phyloP scores from a whole-genome alignment of 2,329 filamentous ascomycete genomes.

The Mariannaea sp. region DNA sequence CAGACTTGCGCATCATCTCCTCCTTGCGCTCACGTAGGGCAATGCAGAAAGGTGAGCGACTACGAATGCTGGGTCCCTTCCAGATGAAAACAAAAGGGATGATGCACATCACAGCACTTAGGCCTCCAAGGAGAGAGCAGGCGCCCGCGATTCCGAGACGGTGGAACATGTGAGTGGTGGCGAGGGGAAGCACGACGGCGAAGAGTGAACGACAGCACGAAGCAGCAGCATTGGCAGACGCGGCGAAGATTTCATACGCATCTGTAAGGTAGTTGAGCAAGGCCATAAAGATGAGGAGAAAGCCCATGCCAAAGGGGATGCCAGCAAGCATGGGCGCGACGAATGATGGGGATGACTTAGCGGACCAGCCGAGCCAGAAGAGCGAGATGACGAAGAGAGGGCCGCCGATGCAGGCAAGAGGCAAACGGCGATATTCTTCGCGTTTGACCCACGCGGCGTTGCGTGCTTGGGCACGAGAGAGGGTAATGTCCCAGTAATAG shows the following conservation, averaged over 20 bases:
- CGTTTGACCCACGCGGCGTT: slow-evolving; percentile 61
- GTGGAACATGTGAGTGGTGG: slow-evolving; percentile 55
- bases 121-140: slow-evolving; percentile 57
- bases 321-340: slow-evolving; percentile 64
- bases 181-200: slow-evolving; percentile 71
- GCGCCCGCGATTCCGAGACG: slow-evolving; percentile 54
- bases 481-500: slow-evolving; percentile 66
- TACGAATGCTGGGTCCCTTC: slow-evolving; percentile 60
- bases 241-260: slow-evolving; percentile 69
- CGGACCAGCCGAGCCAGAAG: slow-evolving; percentile 67
- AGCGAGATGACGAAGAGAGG: slow-evolving; percentile 62
- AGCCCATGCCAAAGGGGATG: slow-evolving; percentile 65
- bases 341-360: slow-evolving; percentile 54
- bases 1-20: slow-evolving; percentile 48
- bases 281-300: slow-evolving; percentile 66
- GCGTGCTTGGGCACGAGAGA: slow-evolving; percentile 55
- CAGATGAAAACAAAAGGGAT: slow-evolving; percentile 60
- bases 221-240: slow-evolving; percentile 78
- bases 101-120: slow-evolving; percentile 55
- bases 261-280: slow-evolving; percentile 69
- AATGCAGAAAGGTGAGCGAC: slow-evolving; percentile 65
- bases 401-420: slow-evolving; percentile 72
- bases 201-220: slow-evolving; percentile 95
- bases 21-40: slow-evolving; percentile 58
- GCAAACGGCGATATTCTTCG: slow-evolving; percentile 72